These are phyloP conservation scores for Trichoderma citrinoviride DNA, from an alignment of 2,329 filamentous ascomycete species.

Conservation along the genomic window DNA sequence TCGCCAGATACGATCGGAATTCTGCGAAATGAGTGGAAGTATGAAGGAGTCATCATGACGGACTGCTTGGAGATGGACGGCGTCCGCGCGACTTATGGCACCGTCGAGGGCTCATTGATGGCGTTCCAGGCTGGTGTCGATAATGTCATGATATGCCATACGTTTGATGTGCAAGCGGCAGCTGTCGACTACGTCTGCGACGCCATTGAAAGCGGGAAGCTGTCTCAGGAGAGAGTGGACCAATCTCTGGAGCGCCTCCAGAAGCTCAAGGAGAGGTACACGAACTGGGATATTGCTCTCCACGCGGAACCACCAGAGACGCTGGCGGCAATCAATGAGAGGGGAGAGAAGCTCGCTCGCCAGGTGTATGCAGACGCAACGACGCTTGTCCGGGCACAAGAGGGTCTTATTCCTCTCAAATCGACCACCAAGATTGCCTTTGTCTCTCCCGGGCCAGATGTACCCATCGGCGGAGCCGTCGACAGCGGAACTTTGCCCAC, in stretches of 20 bases:
- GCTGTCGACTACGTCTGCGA: constrained; percentile 29
- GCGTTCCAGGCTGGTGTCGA: constrained; percentile 30
- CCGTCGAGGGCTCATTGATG: constrained; percentile 28
- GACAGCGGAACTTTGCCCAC: constrained; percentile 28
- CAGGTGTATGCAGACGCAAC: constrained; percentile 26
- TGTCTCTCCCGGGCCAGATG: constrained; percentile 29
- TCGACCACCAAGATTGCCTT: constrained; percentile 26
- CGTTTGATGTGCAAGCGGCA: constrained; percentile 27
- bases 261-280: constrained; percentile 27
- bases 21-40: constrained; percentile 27
- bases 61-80: constrained; percentile 33
- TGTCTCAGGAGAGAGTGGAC: constrained; percentile 24
- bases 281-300: constrained; percentile 28
- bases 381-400: constrained; percentile 26
- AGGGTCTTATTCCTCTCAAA: constrained; percentile 24
- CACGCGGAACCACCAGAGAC: constrained; percentile 2
- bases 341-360: constrained; percentile 23
- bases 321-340: constrained; percentile 24
- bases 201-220: constrained; percentile 24
- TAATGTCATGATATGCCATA: constrained; percentile 33
- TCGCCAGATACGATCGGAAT: constrained; percentile 28
- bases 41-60: constrained; percentile 29
- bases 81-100: constrained; percentile 28
- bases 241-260: constrained; percentile 25
- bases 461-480: constrained; percentile 28